A percentile compares a stretch with the other conserved stretches of the same genome.
phyloP scores from a whole-genome alignment of 108 stramenopile genomes.

The Stephanodiscus minutulus region DNA sequence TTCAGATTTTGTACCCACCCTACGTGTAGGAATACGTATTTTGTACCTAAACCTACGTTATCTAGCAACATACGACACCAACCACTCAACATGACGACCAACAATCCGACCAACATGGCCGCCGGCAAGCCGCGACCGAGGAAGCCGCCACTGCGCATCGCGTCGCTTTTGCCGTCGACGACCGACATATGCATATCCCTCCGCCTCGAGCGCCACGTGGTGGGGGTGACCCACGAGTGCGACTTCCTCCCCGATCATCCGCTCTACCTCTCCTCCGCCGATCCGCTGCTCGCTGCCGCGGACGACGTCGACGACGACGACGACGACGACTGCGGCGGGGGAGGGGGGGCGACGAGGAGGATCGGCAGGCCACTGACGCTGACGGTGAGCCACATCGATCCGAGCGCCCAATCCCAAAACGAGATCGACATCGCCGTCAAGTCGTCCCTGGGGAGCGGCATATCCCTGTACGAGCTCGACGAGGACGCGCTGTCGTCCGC shows the following conservation, averaged over 20 bases:
- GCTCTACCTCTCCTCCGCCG: conserved; percentile 51
- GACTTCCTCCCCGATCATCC: conserved; percentile 23
- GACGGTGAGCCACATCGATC: conserved; percentile 49
- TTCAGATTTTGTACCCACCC: neutral
- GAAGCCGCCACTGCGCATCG: conserved; percentile 58
- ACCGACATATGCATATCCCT: conserved; percentile 79
- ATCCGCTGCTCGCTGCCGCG: conserved; percentile 13
- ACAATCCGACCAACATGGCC: neutral
- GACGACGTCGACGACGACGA: conserved; percentile 8
- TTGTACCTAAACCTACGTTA: neutral
- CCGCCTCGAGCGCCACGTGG: conserved; percentile 57
- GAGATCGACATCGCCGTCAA: conserved; percentile 61
- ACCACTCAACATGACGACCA: neutral
- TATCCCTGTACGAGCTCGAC: conserved; percentile 29
- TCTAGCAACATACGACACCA: neutral
- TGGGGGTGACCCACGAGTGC: conserved; percentile 86
- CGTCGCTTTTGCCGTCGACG: conserved; percentile 71
- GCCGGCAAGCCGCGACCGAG: conserved; percentile 1
- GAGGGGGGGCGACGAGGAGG: neutral
- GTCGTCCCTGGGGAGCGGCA: conserved; percentile 46
- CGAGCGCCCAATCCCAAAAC: conserved; percentile 20
- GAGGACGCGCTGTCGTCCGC: conserved; percentile 38
- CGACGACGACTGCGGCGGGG: neutral
- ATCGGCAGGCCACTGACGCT: conserved; percentile 16
- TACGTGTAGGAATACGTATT: neutral